phyloP scores from a whole-genome alignment of 495 filamentous ascomycete genomes.

The Aspergillus ostianus region DNA sequence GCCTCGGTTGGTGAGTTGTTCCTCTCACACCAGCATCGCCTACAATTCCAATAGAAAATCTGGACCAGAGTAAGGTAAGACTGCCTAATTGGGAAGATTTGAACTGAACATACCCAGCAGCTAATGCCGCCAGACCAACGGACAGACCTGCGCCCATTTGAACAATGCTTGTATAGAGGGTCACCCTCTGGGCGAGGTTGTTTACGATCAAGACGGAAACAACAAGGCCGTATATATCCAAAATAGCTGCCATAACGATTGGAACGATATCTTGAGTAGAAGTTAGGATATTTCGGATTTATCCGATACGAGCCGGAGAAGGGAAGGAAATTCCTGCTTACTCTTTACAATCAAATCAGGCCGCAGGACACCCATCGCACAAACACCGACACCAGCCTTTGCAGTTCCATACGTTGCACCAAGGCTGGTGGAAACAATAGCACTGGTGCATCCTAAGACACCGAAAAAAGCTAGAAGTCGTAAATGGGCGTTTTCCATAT shows the following conservation, averaged over 20 bases:
- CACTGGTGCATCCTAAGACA: slow-evolving; percentile 96
- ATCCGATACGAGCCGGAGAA: background rate
- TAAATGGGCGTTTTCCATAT: background rate
- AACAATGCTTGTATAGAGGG: slow-evolving; percentile 93
- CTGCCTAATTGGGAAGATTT: too few species aligned
- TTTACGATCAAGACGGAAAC: slow-evolving; percentile 97
- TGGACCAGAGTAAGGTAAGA: slow-evolving; percentile 28
- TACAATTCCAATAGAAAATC: slow-evolving; percentile 98
- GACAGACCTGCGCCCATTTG: slow-evolving; percentile 95
- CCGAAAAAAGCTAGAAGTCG: slow-evolving; percentile 88
- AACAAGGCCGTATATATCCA: slow-evolving; percentile 99
- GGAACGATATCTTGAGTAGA: slow-evolving; percentile 81
- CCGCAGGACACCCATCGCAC: slow-evolving; percentile 94
- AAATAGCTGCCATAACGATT: slow-evolving; percentile 99
- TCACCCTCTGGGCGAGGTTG: slow-evolving; percentile 72
- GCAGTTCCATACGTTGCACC: slow-evolving; percentile 97
- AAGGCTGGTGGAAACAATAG: slow-evolving; percentile 98
- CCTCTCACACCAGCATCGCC: slow-evolving; percentile 98
- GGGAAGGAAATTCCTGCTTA: slow-evolving; percentile 46
- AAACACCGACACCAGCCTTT: slow-evolving; percentile 98
- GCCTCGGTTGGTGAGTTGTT: slow-evolving; percentile 93
- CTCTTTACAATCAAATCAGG: slow-evolving; percentile 99
- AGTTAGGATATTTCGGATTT: too few species aligned
- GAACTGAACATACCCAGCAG: slow-evolving; percentile 71
- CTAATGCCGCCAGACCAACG: slow-evolving; percentile 94